Evolutionary conservation across 495 filamentous ascomycete species (phyloP), one percentile per base, ranked within the genome.

Genomic region (Lasiosphaeria hispida): DNA sequence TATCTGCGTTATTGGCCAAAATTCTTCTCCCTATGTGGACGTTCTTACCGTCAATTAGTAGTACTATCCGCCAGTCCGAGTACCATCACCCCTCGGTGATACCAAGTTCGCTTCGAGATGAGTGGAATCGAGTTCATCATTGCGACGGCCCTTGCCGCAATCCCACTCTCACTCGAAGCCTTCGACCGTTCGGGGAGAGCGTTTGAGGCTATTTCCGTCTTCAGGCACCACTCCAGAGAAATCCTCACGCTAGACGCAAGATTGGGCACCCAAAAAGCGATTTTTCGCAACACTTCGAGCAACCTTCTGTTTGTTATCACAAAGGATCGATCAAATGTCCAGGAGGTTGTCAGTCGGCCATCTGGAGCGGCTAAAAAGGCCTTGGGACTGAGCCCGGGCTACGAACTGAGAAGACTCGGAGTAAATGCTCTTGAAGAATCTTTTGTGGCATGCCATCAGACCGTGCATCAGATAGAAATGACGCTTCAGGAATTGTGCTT

Each of bases 91-190:
- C n/a, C n/a, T n/a, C n/a, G n/a, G n/a, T n/a, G n/a, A n/a, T n/a
- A n/a, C n/a, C n/a, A n/a, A n/a, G n/a, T n/a, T n/a, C n/a, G n/a
- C n/a, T n/a, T n/a, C n/a, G n/a, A n/a, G n/a, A 55, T 55, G 53
- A 55, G 53, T 17, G 53, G 53, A 8, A 40, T 40, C 19, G 53
- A 55, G 53, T 45, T 55, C 23, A 55, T 55, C 40, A 33, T 55
- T 7, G 53, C 39, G 39, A 30, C 23, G 14, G 53, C 45, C 13
- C 53, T 55, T 11, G 53, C 39, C 4, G 11, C 39, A 9, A 33
- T 55, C 3, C 53, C 53, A 9, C 44, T 55, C 9, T 14, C 53
- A n/a, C 18, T 55, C 19, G 19, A 42, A 13, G 30, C 17, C 9
- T 45, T 18, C 36, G 53, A 55, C 36, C 39, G 37, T 4, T 45